These are phyloP conservation scores for Ceratobasidium sp. DNA, from an alignment of 1,284 basidiomycete species.

Conservation along the genomic window DNA sequence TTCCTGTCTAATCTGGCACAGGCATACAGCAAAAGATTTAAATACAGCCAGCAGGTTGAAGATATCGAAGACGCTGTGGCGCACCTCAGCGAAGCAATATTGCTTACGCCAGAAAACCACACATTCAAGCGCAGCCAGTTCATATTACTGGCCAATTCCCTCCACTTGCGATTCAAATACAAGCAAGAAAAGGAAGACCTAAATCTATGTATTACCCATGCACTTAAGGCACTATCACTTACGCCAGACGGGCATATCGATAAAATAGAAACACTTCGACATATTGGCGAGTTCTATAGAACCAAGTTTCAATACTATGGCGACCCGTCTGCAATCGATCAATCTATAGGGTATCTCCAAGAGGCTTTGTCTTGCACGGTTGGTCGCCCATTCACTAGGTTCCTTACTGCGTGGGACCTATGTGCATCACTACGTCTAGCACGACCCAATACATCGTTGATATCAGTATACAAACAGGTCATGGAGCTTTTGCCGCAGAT, in stretches of 20 bases:
- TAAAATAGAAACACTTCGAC: not conserved
- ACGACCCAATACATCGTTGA: not conserved
- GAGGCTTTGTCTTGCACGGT: not conserved
- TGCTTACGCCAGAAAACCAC: not conserved
- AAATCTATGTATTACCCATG: not conserved
- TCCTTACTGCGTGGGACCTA: not conserved
- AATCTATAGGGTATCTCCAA: not conserved
- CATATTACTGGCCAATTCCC: not conserved
- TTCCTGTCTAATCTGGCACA: not conserved
- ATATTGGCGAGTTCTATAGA: not conserved
- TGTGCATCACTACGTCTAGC: not conserved
- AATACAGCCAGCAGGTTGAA: not conserved
- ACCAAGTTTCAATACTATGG: not conserved
- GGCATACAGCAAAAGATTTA: not conserved
- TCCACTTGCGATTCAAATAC: not conserved
- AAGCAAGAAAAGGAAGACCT: not conserved
- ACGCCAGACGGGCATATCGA: not conserved
- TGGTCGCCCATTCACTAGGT: not conserved
- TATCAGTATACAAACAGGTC: not conserved
- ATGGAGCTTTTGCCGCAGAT: constrained; percentile 1
- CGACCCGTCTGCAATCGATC: not conserved
- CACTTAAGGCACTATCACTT: not conserved
- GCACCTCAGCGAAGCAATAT: not conserved
- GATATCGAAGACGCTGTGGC: not conserved
- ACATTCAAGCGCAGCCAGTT: not conserved